Conservation (phyloP, 2,329 filamentous ascomycete species). For the Alternaria sp. region DNA sequence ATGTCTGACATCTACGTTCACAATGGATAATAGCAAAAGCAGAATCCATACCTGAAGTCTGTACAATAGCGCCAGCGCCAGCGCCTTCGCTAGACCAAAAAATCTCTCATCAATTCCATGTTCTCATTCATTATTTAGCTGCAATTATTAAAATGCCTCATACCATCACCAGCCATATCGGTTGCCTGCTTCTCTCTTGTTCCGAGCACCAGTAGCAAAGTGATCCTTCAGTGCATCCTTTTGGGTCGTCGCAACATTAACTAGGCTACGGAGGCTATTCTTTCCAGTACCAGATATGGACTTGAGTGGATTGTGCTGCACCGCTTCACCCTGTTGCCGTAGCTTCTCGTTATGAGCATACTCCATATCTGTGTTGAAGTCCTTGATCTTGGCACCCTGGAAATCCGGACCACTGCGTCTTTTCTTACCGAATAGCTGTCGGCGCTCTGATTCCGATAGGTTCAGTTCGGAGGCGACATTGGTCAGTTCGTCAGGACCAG, state of each 20-base stretch:
- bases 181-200: conserved; percentile 80
- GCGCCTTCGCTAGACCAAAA: background rate
- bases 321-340: conserved; percentile 71
- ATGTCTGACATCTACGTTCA: background rate
- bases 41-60: background rate
- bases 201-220: conserved; percentile 81
- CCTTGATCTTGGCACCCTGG: conserved; percentile 73
- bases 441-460: conserved; percentile 76
- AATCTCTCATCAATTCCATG: background rate
- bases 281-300: conserved; percentile 81
- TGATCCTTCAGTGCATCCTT: conserved; percentile 90
- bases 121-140: background rate
- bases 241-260: conserved; percentile 82
- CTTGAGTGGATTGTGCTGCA: conserved; percentile 82
- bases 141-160: background rate
- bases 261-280: conserved; percentile 86
- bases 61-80: background rate
- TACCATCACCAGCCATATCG: conserved; percentile 81
- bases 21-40: background rate
- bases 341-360: conserved; percentile 85
- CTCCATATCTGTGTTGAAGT: conserved; percentile 88
- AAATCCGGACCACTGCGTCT: conserved; percentile 55
- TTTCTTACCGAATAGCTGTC: conserved; percentile 84
- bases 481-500: conserved; percentile 65
- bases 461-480: conserved; percentile 79